A percentile compares a stretch with the other conserved stretches of the same genome.
Evolutionary conservation across 2,329 filamentous ascomycete genomes (phyloP).

Genomic region (Phoma sp.): DNA sequence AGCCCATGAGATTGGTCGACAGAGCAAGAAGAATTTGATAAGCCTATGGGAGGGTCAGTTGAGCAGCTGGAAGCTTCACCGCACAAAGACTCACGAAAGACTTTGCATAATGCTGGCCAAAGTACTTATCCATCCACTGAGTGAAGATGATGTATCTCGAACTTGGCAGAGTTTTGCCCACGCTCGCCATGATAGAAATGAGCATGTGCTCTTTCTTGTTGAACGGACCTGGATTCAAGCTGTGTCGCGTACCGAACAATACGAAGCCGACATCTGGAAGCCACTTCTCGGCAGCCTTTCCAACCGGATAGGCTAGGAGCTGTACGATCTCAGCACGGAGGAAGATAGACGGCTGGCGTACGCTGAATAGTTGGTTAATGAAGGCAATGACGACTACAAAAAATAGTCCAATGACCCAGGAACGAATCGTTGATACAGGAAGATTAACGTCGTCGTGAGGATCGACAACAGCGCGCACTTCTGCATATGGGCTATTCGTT

Average conservation of each 20-base stretch:
- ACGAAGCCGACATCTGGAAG: slow-evolving; percentile 12
- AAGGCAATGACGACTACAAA: slow-evolving; percentile 40
- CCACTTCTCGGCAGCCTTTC: slow-evolving; percentile 11
- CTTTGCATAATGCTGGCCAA: slow-evolving; percentile 60
- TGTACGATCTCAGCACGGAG: slow-evolving; percentile 12
- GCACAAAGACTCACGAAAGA: slow-evolving; percentile 41
- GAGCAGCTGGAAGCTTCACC: no score
- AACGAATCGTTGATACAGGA: slow-evolving; percentile 16
- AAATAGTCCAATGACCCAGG: slow-evolving; percentile 15
- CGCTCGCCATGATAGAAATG: slow-evolving; percentile 21
- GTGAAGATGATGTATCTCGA: slow-evolving; percentile 61
- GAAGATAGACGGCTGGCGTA: slow-evolving; percentile 12
- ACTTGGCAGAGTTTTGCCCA: slow-evolving; percentile 58
- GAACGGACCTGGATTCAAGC: slow-evolving; percentile 20
- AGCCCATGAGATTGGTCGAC: slow-evolving; percentile 15
- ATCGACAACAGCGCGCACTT: slow-evolving; percentile 21
- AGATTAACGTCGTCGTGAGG: slow-evolving; percentile 31
- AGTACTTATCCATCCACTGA: slow-evolving; percentile 59
- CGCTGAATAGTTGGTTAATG: slow-evolving; percentile 14
- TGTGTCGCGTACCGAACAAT: slow-evolving; percentile 9
- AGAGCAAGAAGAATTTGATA: slow-evolving; percentile 9
- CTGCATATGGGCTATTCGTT: slow-evolving; percentile 32
- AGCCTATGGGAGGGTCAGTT: background rate
- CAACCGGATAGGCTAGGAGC: slow-evolving; percentile 7
- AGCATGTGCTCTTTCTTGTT: slow-evolving; percentile 25